Base-by-base conservation (phyloP, 2,329 filamentous ascomycete genomes). In the Penicillium sp. region DNA sequence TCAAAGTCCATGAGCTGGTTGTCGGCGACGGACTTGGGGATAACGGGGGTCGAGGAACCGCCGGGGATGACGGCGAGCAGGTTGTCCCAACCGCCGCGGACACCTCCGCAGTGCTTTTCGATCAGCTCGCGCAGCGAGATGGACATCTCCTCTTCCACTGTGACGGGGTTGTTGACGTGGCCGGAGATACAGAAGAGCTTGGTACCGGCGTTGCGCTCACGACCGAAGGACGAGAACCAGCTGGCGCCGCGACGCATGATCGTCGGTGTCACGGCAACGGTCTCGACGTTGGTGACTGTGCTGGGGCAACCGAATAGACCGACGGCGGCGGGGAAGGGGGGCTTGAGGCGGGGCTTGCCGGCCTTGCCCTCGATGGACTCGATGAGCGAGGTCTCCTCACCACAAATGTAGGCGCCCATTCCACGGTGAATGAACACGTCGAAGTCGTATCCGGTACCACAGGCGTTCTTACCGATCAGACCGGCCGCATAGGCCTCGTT, bases 1-100 rank as follows among this genome's bases (percentile, higher is more conserved):
- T 99, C 93, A 68, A 97, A 99, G 76, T 99, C 93, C 93, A 99
- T 99, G 47, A 99, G 75, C 73, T 97, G 92, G 64, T 95, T 86
- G 71, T 96, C 91, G 72, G 93, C 97, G 59, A 95, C 76, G 57
- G 73, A 74, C 79, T 92, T 95, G 61, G 93, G 93, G 42, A 99
- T 81, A 61, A 99, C 92, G 7, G 93, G 93, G 0, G 93, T 99
- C 8, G 93, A 99, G 2, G 91, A 96, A 58, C 93, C 93, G 68
- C 93, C 93, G 7, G 93, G 93, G 62, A 99, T 99, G 66, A 99
- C 77, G 56, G 93, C 93, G 63, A 90, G 84, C 44, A 99, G 80
- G 76, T 99, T 99, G 72, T 99, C 93, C 93, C 93, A 99, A 50
- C 93, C 93, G 56, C 93, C 93, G 64, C 84, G 85, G 44, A 99